Conservation (phyloP, 1,284 basidiomycete species). For the Ganoderma boninense region DNA sequence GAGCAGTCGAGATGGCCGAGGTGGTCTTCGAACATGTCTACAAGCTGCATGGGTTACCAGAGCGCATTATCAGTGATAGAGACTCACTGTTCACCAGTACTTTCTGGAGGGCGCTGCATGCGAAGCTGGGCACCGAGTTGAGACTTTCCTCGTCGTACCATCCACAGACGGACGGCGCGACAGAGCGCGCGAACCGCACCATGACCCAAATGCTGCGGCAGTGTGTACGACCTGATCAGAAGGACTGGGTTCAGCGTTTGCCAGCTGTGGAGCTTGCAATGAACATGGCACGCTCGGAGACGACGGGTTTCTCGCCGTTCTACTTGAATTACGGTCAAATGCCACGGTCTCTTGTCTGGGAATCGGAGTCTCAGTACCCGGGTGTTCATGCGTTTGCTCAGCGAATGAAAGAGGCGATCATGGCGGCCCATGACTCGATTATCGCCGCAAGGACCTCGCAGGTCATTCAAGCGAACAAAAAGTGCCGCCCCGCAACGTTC, state of each 20-base stretch:
- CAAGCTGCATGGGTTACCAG: background rate
- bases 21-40: slow-evolving; percentile 6
- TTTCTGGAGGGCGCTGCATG: background rate
- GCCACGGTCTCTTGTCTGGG: slow-evolving; percentile 13
- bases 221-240: background rate
- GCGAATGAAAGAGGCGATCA: background rate
- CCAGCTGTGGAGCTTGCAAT: background rate
- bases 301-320: slow-evolving; percentile 44
- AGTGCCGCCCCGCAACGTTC: background rate
- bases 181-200: background rate
- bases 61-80: background rate
- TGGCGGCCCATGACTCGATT: background rate
- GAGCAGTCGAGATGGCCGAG: slow-evolving; percentile 39
- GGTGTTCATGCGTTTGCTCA: slow-evolving; percentile 8
- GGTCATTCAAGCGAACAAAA: background rate
- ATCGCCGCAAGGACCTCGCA: background rate
- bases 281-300: slow-evolving; percentile 33
- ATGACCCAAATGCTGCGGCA: background rate
- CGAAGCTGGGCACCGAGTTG: background rate
- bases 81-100: background rate
- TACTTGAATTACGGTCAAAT: slow-evolving; percentile 33
- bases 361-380: slow-evolving; percentile 7
- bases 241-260: background rate
- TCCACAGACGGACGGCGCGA: background rate
- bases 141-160: background rate